Evolutionary conservation across 176 grass and related monocot species (phyloP).

Genomic region (Oryza australiensis): DNA sequence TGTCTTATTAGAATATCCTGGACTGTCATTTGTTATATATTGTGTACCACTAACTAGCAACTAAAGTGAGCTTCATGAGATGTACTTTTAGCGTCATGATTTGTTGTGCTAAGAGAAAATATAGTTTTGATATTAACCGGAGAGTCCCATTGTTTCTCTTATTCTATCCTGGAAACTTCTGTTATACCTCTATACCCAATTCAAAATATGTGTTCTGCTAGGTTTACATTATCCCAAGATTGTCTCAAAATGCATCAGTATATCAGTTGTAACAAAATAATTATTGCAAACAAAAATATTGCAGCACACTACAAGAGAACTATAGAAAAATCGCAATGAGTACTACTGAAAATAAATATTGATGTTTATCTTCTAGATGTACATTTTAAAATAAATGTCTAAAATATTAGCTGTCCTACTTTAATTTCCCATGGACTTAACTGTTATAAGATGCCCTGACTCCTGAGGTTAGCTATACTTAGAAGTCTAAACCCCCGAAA

Average conservation of each 20-base stretch:
- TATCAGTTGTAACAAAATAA: not conserved
- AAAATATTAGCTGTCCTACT: not conserved
- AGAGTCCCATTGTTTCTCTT: not conserved
- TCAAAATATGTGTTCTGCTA: not conserved
- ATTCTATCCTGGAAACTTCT: not conserved
- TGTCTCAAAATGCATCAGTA: not conserved
- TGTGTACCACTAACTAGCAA: not conserved
- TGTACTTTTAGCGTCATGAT: not conserved
- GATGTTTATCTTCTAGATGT: not conserved
- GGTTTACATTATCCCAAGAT: not conserved
- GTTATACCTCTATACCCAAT: not conserved
- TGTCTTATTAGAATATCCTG: constrained; percentile 2
- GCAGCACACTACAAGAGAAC: not conserved
- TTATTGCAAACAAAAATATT: not conserved
- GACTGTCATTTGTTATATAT: not conserved
- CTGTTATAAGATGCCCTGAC: not conserved
- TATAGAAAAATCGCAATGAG: not conserved
- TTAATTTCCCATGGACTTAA: not conserved
- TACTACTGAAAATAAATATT: not conserved
- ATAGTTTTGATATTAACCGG: not conserved
- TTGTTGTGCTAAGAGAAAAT: not conserved
- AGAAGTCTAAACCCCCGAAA: not conserved
- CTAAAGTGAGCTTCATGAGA: constrained; percentile 10
- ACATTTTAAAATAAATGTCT: not conserved
- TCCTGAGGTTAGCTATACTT: not conserved